These are phyloP conservation scores for Closterium sp. DNA, from an alignment of 139 green algal genomes.

Conservation along the genomic window DNA sequence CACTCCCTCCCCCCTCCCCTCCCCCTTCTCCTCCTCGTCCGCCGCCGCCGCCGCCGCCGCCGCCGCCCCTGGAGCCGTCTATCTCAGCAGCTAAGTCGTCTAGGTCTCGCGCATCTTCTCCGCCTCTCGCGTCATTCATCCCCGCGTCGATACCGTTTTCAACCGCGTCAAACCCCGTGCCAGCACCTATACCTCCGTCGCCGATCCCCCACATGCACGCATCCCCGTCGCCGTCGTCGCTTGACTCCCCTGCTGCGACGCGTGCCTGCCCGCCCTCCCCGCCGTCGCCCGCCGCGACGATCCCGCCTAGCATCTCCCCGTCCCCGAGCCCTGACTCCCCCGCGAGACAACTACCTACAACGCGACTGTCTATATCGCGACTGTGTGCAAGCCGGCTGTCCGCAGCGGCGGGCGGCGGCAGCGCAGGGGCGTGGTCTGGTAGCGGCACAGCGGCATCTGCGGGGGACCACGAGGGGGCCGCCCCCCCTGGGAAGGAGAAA, in stretches of 20 bases:
- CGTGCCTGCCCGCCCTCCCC: background rate
- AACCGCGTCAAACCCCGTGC: background rate
- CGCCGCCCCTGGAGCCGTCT: too few species aligned
- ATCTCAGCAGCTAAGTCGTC: too few species aligned
- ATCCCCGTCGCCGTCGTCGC: background rate
- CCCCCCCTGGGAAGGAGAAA: background rate
- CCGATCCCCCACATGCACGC: background rate
- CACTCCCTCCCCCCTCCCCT: background rate
- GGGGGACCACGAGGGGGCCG: background rate
- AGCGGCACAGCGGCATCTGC: background rate
- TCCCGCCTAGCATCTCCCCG: background rate
- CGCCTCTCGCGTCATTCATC: background rate
- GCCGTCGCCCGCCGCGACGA: background rate
- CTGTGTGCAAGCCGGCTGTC: background rate
- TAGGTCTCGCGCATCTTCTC: too few species aligned
- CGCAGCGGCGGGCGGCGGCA: too few species aligned
- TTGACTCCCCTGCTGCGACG: background rate
- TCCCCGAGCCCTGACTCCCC: background rate
- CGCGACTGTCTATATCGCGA: background rate
- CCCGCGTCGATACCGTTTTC: background rate
- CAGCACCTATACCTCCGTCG: background rate
- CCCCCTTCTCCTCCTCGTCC: background rate
- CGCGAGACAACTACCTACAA: background rate
- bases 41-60: too few species aligned
- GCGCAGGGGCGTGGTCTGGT: background rate